Percentiles rank a stretch among this genome's conserved stretches.
Evolutionary conservation across 2,329 filamentous ascomycete genomes (phyloP).

Genomic region (Leptographium radiaticola): DNA sequence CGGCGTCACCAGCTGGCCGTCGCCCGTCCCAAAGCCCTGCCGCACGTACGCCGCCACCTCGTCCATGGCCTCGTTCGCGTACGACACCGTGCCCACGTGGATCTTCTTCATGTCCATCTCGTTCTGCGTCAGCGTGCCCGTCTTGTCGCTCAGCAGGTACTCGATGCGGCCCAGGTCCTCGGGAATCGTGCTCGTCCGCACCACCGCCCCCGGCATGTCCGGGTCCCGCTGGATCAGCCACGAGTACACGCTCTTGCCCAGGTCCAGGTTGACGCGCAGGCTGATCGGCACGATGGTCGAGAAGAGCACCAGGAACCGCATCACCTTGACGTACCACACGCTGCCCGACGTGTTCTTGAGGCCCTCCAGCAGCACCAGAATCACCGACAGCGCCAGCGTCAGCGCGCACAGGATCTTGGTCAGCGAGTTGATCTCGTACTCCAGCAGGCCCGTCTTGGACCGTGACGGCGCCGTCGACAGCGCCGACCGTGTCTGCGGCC

Average conservation of each 20-base stretch:
- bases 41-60: slow-evolving; percentile 79
- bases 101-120: slow-evolving; percentile 99
- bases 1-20: slow-evolving; percentile 53
- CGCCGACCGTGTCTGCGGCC: slow-evolving; percentile 83
- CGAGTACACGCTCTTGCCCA: slow-evolving; percentile 94
- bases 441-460: slow-evolving; percentile 85
- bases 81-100: slow-evolving; percentile 94
- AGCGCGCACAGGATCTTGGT: slow-evolving; percentile 92
- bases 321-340: slow-evolving; percentile 90
- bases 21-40: slow-evolving; percentile 57
- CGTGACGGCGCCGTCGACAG: slow-evolving; percentile 84
- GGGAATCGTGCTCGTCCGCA: slow-evolving; percentile 92
- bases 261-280: slow-evolving; percentile 87
- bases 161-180: slow-evolving; percentile 93
- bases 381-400: slow-evolving; percentile 72
- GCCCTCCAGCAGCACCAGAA: slow-evolving; percentile 77
- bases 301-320: slow-evolving; percentile 95
- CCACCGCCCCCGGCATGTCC: slow-evolving; percentile 82
- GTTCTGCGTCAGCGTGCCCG: slow-evolving; percentile 94
- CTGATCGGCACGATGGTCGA: slow-evolving; percentile 99
- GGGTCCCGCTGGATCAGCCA: slow-evolving; percentile 88
- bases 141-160: slow-evolving; percentile 94
- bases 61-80: slow-evolving; percentile 97
- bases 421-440: slow-evolving; percentile 92
- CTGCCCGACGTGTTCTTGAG: slow-evolving; percentile 55